These are phyloP conservation scores for Hygrophila difformis DNA, from an alignment of 257 asterid genomes.

Conservation along the genomic window DNA sequence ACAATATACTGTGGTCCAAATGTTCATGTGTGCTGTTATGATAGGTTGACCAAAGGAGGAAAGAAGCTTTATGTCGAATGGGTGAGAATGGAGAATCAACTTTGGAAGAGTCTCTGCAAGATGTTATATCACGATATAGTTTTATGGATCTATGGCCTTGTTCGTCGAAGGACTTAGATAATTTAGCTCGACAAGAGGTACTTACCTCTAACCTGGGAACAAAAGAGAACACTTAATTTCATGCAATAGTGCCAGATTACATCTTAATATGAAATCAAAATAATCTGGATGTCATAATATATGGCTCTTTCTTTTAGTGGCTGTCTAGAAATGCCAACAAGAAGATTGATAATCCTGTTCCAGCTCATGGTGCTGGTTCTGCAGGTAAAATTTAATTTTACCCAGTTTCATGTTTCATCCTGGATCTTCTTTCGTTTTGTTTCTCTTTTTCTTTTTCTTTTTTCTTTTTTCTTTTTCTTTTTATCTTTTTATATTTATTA, in stretches of 20 bases:
- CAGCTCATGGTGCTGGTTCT: conserved; percentile 47
- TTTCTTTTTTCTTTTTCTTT: no score
- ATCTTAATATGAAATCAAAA: not conserved
- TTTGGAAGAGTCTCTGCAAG: conserved; percentile 71
- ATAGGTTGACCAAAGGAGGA: conserved; percentile 95
- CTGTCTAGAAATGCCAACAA: conserved; percentile 59
- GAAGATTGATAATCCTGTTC: conserved; percentile 53
- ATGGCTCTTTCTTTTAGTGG: conserved; percentile 37
- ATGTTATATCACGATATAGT: conserved; percentile 82
- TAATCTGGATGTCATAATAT: conserved; percentile 1
- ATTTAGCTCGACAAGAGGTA: conserved; percentile 89
- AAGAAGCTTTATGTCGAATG: conserved; percentile 72
- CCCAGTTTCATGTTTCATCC: no score
- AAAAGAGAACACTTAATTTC: conserved; percentile 3
- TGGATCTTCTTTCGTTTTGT: no score
- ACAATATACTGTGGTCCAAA: not conserved
- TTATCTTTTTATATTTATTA: no score
- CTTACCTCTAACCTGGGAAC: conserved; percentile 5
- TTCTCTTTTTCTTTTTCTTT: no score
- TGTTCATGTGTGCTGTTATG: conserved; percentile 9
- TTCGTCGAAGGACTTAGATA: conserved; percentile 87
- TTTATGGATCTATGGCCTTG: conserved; percentile 98
- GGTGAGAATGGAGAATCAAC: conserved; percentile 63
- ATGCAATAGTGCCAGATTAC: not conserved
- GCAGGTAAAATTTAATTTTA: conserved; percentile 28